Percentiles rank a stretch among this genome's conserved stretches.
Conservation (phyloP, 768 basidiomycete species). For the Russula dissimulans region DNA sequence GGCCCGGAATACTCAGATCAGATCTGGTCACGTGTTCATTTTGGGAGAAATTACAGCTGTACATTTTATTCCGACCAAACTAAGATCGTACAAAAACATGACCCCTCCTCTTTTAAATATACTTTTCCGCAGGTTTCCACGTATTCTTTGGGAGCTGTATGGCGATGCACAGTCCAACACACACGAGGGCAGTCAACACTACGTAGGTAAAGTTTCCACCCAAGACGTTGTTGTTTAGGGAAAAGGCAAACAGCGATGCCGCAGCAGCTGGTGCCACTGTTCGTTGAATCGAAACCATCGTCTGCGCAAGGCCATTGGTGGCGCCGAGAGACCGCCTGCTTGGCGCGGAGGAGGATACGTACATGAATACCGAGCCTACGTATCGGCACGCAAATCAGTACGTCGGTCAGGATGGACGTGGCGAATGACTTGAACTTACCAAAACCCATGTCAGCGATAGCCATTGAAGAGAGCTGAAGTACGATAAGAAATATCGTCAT, state of each 20-base stretch:
- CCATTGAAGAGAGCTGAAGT: background rate
- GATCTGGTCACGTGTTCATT: too few species aligned
- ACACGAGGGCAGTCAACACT: background rate
- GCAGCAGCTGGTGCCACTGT: conserved; percentile 46
- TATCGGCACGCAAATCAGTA: conserved; percentile 13
- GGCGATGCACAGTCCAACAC: conserved; percentile 1
- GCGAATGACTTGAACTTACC: background rate
- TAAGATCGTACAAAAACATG: too few species aligned
- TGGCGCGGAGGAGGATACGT: conserved; percentile 55
- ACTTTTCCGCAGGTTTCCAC: conserved; percentile 1
- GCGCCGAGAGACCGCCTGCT: conserved; percentile 57
- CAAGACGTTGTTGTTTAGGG: conserved; percentile 38
- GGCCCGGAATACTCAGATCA: too few species aligned
- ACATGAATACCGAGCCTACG: conserved; percentile 63
- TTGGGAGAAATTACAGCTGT: too few species aligned
- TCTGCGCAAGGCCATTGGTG: conserved; percentile 48
- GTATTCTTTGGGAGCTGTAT: conserved; percentile 9
- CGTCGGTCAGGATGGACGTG: background rate
- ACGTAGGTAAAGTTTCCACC: conserved; percentile 32
- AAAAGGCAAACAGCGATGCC: conserved; percentile 59
- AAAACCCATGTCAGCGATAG: background rate
- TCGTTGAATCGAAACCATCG: conserved; percentile 31
- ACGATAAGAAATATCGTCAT: background rate
- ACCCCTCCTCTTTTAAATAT: background rate
- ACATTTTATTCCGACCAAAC: too few species aligned